Conservation (phyloP, 2,329 filamentous ascomycete genomes). For the Fusarium virguliforme region DNA sequence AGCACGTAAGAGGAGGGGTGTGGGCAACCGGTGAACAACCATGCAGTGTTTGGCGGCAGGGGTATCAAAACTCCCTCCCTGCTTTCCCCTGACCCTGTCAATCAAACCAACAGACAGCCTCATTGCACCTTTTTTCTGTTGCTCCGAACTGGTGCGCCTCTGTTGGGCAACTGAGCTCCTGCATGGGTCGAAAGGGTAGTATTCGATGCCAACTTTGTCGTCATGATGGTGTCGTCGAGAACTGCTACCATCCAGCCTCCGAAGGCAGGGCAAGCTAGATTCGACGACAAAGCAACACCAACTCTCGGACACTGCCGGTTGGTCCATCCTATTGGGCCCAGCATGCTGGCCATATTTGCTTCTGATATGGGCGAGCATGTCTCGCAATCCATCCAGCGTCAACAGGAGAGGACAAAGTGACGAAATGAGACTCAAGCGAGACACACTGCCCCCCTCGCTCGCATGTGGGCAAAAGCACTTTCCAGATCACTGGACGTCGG, state of each 20-base stretch:
- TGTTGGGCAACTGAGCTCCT: constrained; percentile 11
- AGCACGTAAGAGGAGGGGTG: constrained; percentile 33
- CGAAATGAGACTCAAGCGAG: constrained; percentile 9
- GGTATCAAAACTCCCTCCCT: constrained; percentile 36
- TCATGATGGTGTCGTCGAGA: constrained; percentile 25
- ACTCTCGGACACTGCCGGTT: constrained; percentile 21
- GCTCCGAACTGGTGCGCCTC: constrained; percentile 17
- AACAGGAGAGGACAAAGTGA: constrained; percentile 9
- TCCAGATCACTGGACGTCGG: constrained; percentile 34
- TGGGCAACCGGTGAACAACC: constrained; percentile 48
- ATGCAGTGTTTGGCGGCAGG: constrained; percentile 46
- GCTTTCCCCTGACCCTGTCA: constrained; percentile 39
- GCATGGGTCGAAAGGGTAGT: constrained; percentile 22
- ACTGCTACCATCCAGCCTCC: constrained; percentile 14
- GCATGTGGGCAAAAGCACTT: constrained; percentile 22
- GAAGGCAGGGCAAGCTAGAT: constrained; percentile 14
- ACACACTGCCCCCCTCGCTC: constrained; percentile 7
- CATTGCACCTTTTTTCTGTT: constrained; percentile 24
- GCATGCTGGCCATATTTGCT: constrained; percentile 22
- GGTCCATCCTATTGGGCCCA: constrained; percentile 3
- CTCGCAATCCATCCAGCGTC: constrained; percentile 10
- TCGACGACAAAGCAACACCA: constrained; percentile 23
- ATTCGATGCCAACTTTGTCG: constrained; percentile 14
- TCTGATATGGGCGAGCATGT: constrained; percentile 16
- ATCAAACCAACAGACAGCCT: constrained; percentile 28